A percentile compares a stretch with the other conserved stretches of the same genome.
These are phyloP conservation scores for Fusarium humuli DNA, from an alignment of 2,329 filamentous ascomycete species.

Conservation along the genomic window DNA sequence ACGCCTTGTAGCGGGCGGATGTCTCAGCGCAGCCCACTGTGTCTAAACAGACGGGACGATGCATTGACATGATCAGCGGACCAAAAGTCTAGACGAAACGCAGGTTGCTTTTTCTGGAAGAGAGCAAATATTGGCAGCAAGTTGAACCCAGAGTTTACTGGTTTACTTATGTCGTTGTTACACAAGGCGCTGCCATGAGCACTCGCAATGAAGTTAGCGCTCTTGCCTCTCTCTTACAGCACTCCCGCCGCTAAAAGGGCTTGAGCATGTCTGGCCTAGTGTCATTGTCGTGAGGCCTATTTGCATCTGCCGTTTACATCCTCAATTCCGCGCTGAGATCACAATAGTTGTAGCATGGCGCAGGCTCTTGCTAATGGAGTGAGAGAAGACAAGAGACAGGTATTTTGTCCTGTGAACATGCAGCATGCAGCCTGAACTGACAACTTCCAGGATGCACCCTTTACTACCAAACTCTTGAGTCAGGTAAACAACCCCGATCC, in stretches of 20 bases:
- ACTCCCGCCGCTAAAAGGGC: background rate
- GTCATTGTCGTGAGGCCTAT: too few species aligned
- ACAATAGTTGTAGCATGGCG: background rate
- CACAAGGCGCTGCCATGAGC: background rate
- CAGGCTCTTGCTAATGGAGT: background rate
- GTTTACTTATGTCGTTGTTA: background rate
- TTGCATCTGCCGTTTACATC: too few species aligned
- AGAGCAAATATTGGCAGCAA: background rate
- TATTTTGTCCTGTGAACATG: background rate
- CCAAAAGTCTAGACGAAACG: background rate
- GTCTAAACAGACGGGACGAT: background rate
- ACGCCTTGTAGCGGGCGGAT: background rate
- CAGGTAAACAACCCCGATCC: background rate
- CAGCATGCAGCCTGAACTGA: fast-evolving
- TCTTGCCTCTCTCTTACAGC: background rate
- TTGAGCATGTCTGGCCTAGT: background rate
- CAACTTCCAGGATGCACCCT: background rate
- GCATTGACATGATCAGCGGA: background rate
- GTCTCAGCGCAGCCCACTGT: too few species aligned
- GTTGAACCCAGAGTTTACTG: background rate
- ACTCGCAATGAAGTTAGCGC: background rate
- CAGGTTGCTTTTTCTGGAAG: background rate
- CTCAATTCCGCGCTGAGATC: background rate
- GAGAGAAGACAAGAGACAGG: background rate
- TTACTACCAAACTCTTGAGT: background rate